phyloP scores from a whole-genome alignment of 2,329 filamentous ascomycete species.

The Phyllosticta citriasiana region DNA sequence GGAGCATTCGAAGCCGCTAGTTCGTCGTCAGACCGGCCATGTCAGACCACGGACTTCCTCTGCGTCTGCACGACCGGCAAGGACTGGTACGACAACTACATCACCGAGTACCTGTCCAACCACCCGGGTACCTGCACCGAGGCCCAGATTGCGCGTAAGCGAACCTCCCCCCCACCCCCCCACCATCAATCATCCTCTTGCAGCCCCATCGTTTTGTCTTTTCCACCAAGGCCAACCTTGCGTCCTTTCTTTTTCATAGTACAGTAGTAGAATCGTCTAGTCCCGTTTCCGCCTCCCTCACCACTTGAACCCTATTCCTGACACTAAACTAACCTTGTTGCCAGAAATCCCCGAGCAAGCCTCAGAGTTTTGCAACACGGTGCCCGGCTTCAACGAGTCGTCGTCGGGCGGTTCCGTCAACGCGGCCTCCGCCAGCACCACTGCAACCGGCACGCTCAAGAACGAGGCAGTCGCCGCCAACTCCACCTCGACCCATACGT shows the following conservation, averaged over 20 bases:
- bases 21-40: neutral
- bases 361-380: neutral
- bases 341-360: neutral
- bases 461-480: neutral
- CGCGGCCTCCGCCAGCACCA: neutral
- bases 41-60: neutral
- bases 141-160: neutral
- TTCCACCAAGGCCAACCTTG: neutral
- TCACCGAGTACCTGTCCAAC: neutral
- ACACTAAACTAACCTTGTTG: neutral
- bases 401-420: neutral
- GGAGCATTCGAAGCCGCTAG: neutral
- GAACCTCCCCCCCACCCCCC: too few relatives aligned
- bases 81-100: neutral
- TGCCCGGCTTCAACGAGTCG: neutral
- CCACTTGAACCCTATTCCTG: neutral
- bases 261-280: neutral
- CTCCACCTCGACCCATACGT: neutral
- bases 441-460: neutral
- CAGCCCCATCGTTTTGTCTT: neutral
- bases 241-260: neutral
- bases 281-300: neutral
- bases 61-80: constrained; percentile 4
- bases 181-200: neutral
- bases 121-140: neutral